Evolutionary conservation across 768 basidiomycete species (phyloP), one percentile per base, ranked within the genome.

Genomic region (Collybiopsis confluens): DNA sequence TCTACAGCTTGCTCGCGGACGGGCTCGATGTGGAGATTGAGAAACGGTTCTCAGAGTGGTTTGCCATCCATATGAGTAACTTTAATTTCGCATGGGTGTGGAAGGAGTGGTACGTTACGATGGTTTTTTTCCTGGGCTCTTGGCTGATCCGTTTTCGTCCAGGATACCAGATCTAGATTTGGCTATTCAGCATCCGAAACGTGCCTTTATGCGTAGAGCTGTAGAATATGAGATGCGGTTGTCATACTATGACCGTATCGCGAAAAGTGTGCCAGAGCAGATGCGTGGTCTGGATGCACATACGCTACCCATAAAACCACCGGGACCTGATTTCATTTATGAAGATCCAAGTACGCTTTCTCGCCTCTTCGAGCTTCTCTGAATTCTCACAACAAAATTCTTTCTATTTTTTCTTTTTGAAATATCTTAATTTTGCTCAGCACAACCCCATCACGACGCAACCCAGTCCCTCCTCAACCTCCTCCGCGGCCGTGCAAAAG

Each of bases 31-130:
- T 90, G 7, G 95, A 96, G 56, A 73, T 91, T 48, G 76, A 86
- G 1, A 80, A 86, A 45, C 77, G 92, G 27, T 90, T 94, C 55
- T 85, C 90, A 0, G 94, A 98, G 56, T 99, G 97, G 97, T 97
- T 98, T 61, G 80, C 92, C 2, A 78, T 90, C 2, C 97, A 99
- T 63, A 88, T 99, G 85, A 95, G 92, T 59, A 99, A 99, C 70
- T 99, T 98, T 67, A 88, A 86, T 23, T 99, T 98, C 71, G 85
- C 88, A 62, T 98, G 97, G 97, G 92, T 97, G 13, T 99, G 97
- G 97, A 95, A 92, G 63, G 97, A 98, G 78, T 99, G 97, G 96
- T 94, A 48, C 42, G 85, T 70, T 15, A 16, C 11, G n/a, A 8
- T 20, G 6, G 11, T 36, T 26, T 23, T 33, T 3, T 23, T 42